Percentiles rank a stretch among this genome's conserved stretches.
Conservation (phyloP, 192 early-diverging fungal genomes). For the Pilaira anomala region DNA sequence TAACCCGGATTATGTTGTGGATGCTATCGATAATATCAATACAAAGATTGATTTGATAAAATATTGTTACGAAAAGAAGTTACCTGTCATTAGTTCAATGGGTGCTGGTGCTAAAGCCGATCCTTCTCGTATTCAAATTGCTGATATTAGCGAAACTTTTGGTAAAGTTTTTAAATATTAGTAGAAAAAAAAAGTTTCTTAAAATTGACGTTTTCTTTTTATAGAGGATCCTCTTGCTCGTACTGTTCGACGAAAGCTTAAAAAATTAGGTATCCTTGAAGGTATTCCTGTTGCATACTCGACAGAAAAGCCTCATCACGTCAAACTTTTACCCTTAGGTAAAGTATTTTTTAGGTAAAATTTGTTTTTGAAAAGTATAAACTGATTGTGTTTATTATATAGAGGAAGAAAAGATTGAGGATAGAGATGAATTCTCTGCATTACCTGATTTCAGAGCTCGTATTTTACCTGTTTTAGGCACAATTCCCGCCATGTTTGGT, state of each 20-base stretch:
- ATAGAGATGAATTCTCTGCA: conserved; percentile 85
- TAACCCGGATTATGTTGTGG: conserved; percentile 71
- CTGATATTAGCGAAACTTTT: conserved; percentile 90
- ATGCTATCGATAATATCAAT: conserved; percentile 95
- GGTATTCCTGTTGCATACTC: conserved; percentile 96
- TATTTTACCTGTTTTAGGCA: conserved; percentile 75
- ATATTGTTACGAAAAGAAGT: conserved; percentile 73
- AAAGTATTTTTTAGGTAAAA: neutral
- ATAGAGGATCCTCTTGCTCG: conserved; percentile 91
- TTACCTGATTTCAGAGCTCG: conserved; percentile 94
- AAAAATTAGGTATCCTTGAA: conserved; percentile 62
- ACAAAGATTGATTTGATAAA: conserved; percentile 89
- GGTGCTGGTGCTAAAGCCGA: conserved; percentile 97
- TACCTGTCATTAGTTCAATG: conserved; percentile 91
- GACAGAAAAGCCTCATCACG: conserved; percentile 89
- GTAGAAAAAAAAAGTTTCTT: too few relatives aligned
- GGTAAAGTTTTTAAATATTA: conserved; percentile 39
- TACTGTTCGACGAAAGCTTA: conserved; percentile 74
- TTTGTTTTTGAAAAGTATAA: neutral
- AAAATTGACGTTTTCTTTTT: too few relatives aligned
- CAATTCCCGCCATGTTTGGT: conserved; percentile 94
- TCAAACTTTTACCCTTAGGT: conserved; percentile 82
- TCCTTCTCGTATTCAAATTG: conserved; percentile 93
- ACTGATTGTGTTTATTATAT: neutral
- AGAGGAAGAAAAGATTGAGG: conserved; percentile 77